These are phyloP conservation scores for Leccinum subfulvum DNA, from an alignment of 1,284 basidiomycete genomes.

Conservation along the genomic window DNA sequence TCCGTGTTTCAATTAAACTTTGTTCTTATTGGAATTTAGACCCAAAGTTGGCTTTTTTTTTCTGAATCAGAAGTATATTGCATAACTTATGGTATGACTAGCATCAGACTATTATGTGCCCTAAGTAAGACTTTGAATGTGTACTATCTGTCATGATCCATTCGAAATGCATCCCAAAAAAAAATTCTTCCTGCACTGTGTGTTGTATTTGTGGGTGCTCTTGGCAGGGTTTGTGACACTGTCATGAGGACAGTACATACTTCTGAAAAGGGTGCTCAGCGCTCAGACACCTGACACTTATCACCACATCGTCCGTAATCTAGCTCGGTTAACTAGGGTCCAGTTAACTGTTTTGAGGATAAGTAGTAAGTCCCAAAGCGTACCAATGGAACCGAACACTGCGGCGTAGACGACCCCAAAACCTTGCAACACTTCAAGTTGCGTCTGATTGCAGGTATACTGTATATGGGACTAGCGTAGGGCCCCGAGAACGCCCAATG, in stretches of 20 bases:
- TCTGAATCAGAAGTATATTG: background rate
- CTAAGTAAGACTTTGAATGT: background rate
- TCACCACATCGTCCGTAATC: background rate
- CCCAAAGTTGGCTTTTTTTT: background rate
- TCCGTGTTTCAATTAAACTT: conserved; percentile 1
- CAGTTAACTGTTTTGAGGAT: background rate
- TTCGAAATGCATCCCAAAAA: background rate
- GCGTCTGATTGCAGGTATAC: background rate
- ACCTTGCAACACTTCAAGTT: background rate
- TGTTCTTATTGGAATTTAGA: background rate
- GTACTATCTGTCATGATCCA: background rate
- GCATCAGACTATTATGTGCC: background rate
- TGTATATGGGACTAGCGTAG: background rate
- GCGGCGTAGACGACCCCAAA: background rate
- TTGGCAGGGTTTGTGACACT: background rate
- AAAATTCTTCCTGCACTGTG: background rate
- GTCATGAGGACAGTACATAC: background rate
- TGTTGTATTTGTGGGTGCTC: background rate
- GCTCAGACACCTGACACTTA: background rate
- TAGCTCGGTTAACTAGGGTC: background rate
- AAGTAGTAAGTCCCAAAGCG: background rate
- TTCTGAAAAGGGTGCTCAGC: too few relatives aligned
- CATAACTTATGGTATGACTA: background rate
- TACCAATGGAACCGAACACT: background rate
- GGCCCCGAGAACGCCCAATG: too few relatives aligned